phyloP scores from a whole-genome alignment of 78 protist genomes.

The Salpingoeca rosetta region DNA sequence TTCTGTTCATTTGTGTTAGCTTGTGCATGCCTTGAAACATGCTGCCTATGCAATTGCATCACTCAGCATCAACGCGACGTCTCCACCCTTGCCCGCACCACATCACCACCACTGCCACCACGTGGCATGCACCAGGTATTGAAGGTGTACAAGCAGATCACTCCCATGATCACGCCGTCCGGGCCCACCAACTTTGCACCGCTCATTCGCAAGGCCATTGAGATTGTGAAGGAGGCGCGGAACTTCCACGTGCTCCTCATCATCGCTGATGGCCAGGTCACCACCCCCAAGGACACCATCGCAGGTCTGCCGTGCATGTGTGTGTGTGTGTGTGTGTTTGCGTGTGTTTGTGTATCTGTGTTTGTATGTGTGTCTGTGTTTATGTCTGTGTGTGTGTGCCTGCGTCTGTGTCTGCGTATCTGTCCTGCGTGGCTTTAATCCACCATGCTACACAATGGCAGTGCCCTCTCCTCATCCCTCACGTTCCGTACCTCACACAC shows the following conservation, averaged over 20 bases:
- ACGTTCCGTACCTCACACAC: background rate
- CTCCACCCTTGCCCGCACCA: no score
- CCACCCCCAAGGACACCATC: background rate
- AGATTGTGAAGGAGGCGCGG: slow-evolving; percentile 3
- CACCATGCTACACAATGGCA: no score
- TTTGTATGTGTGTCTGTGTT: no score
- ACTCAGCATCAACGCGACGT: no score
- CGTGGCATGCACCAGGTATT: slow-evolving; percentile 15
- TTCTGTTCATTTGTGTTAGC: no score
- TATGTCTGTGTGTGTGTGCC: no score
- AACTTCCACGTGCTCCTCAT: slow-evolving; percentile 25
- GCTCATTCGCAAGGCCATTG: slow-evolving; percentile 22
- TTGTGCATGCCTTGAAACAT: no score
- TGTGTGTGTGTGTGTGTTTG: background rate
- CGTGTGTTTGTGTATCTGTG: no score
- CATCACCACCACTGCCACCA: no score
- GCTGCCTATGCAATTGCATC: no score
- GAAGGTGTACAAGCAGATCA: slow-evolving; percentile 1
- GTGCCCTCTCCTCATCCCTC: background rate
- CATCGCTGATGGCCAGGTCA: slow-evolving; percentile 35
- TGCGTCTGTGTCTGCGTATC: no score
- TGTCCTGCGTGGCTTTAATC: no score
- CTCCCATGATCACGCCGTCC: background rate
- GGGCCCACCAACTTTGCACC: slow-evolving; percentile 41
- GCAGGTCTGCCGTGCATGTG: background rate